Evolutionary conservation across 2,329 filamentous ascomycete species (phyloP).

Genomic region (Endoconidiophora polonica): DNA sequence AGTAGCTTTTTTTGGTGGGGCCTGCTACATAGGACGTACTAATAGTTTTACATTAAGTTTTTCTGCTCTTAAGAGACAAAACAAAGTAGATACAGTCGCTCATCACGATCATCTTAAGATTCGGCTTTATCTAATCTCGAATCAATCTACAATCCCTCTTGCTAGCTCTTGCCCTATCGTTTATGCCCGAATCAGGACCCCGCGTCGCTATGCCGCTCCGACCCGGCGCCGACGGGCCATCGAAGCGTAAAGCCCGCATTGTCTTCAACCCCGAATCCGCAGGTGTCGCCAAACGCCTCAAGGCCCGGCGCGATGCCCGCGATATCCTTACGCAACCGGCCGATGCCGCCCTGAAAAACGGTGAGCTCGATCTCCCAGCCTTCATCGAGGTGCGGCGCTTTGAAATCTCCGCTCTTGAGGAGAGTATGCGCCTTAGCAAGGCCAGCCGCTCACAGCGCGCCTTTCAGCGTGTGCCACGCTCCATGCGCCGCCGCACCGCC

Average conservation of each 20-base stretch:
- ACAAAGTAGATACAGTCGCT: not conserved
- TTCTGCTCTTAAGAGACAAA: too few species aligned
- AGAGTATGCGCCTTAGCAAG: conserved; percentile 64
- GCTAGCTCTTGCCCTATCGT: too few species aligned
- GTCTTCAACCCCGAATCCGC: conserved; percentile 1
- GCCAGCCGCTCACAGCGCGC: conserved; percentile 47
- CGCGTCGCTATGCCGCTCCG: conserved; percentile 10
- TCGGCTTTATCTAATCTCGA: too few species aligned
- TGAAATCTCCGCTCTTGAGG: conserved; percentile 72
- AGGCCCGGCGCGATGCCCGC: conserved; percentile 28
- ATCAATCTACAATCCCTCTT: too few species aligned
- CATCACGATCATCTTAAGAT: not conserved
- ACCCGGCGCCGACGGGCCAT: conserved; percentile 2
- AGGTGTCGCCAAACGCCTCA: conserved; percentile 25
- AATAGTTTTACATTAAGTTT: too few species aligned
- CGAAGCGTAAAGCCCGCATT: conserved; percentile 4
- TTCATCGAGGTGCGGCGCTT: conserved; percentile 78
- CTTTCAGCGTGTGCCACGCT: conserved; percentile 79
- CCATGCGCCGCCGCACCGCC: conserved; percentile 70
- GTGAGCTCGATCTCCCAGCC: conserved; percentile 67
- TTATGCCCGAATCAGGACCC: too few species aligned
- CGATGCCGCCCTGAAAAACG: conserved; percentile 41
- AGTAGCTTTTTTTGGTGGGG: conserved; percentile 1
- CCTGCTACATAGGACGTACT: not conserved
- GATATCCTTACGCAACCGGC: conserved; percentile 34